phyloP scores from a whole-genome alignment of 495 filamentous ascomycete species.

The Talaromyces adpressus region DNA sequence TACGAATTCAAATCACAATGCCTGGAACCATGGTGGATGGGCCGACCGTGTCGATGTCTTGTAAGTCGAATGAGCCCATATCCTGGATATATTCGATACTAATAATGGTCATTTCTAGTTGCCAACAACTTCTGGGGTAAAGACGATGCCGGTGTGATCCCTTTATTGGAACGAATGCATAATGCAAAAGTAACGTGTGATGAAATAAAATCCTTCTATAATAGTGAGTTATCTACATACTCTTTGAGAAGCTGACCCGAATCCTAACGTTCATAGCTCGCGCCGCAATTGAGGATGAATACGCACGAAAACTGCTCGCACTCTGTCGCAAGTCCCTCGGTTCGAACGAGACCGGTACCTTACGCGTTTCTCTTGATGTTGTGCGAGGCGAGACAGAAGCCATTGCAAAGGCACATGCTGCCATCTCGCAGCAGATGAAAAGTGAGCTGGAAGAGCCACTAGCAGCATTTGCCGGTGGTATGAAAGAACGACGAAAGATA shows the following conservation, averaged over 20 bases:
- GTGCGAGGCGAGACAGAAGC: slow-evolving; percentile 88
- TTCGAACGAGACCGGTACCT: slow-evolving; percentile 77
- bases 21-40: slow-evolving; percentile 54
- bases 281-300: slow-evolving; percentile 94
- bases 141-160: slow-evolving; percentile 91
- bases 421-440: slow-evolving; percentile 89
- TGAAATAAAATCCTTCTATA: slow-evolving; percentile 89
- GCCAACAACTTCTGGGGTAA: slow-evolving; percentile 99
- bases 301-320: slow-evolving; percentile 81
- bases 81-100: slow-evolving; percentile 4
- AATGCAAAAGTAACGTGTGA: slow-evolving; percentile 92
- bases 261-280: slow-evolving; percentile 52
- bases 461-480: slow-evolving; percentile 80
- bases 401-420: slow-evolving; percentile 88
- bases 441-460: slow-evolving; percentile 94
- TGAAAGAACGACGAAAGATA: slow-evolving; percentile 95
- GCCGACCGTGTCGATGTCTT: slow-evolving; percentile 58
- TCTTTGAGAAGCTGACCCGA: not conserved
- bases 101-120: slow-evolving; percentile 44
- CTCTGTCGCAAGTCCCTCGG: slow-evolving; percentile 86
- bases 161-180: slow-evolving; percentile 93
- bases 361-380: slow-evolving; percentile 76
- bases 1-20: slow-evolving; percentile 38
- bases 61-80: slow-evolving; percentile 30
- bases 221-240: slow-evolving; percentile 40